A percentile compares a stretch with the other conserved stretches of the same genome.
Conservation (phyloP, 805 yeast species). For the Sungouiozyma intestinalis region DNA sequence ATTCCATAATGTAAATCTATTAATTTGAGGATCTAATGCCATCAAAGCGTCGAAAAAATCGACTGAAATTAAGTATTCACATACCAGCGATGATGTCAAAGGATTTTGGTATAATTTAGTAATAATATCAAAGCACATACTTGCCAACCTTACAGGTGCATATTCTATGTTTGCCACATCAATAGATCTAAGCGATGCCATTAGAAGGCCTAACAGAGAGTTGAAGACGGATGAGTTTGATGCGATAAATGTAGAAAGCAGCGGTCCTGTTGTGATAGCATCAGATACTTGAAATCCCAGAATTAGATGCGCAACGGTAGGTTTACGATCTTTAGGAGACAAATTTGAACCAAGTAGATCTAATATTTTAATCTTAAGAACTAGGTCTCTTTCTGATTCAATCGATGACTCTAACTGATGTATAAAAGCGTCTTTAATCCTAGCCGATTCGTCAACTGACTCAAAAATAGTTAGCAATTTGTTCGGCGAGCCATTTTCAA, state of each 20-base stretch:
- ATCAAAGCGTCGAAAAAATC: constrained; percentile 44
- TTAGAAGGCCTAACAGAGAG: constrained; percentile 41
- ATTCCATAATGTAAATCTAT: constrained; percentile 46
- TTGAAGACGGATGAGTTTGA: constrained; percentile 48
- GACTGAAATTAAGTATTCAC: constrained; percentile 42
- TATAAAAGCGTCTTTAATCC: constrained; percentile 64
- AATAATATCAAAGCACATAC: constrained; percentile 50
- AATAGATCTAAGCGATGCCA: constrained; percentile 36
- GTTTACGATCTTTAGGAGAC: constrained; percentile 30
- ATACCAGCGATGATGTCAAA: constrained; percentile 40
- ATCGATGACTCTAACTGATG: constrained; percentile 49
- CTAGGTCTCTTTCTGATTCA: constrained; percentile 31
- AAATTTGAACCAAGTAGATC: constrained; percentile 46
- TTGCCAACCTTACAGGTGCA: constrained; percentile 48
- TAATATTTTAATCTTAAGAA: constrained; percentile 47
- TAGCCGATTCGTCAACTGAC: constrained; percentile 65
- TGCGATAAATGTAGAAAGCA: constrained; percentile 39
- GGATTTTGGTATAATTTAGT: constrained; percentile 50
- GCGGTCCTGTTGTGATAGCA: constrained; percentile 41
- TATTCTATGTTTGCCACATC: constrained; percentile 35
- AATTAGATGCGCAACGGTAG: constrained; percentile 61
- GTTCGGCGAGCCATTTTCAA: constrained; percentile 38
- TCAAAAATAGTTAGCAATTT: constrained; percentile 61
- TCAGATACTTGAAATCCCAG: constrained; percentile 58
- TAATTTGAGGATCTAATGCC: constrained; percentile 44